These are phyloP conservation scores for Xerocomus nothofagi DNA, from an alignment of 1,284 basidiomycete genomes.

Conservation along the genomic window DNA sequence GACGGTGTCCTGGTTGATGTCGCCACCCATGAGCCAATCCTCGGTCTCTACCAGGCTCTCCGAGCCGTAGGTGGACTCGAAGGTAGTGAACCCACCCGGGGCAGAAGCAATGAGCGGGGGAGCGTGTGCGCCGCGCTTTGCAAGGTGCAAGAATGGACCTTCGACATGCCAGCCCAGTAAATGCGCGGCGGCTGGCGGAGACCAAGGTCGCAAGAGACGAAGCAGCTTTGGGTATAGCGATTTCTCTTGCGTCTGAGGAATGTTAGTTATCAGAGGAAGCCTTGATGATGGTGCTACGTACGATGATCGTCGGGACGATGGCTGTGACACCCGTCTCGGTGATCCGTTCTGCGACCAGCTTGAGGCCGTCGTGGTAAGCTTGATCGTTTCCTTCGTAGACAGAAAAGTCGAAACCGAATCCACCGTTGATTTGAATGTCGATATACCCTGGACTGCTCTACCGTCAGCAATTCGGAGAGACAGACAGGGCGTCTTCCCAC, in stretches of 20 bases:
- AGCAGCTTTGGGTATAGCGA: conserved; percentile 69
- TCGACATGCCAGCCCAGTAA: conserved; percentile 88
- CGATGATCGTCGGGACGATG: conserved; percentile 81
- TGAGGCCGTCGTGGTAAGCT: conserved; percentile 67
- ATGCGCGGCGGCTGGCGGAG: conserved; percentile 60
- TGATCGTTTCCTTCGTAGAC: conserved; percentile 71
- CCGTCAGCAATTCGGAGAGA: conserved; percentile 12
- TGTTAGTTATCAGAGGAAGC: neutral
- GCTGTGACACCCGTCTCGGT: conserved; percentile 88
- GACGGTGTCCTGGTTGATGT: conserved; percentile 36
- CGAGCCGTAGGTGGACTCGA: conserved; percentile 74
- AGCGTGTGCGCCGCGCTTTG: conserved; percentile 81
- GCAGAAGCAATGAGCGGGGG: conserved; percentile 69
- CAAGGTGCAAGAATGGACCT: conserved; percentile 81
- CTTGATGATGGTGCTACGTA: conserved; percentile 38
- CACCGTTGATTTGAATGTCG: conserved; percentile 85
- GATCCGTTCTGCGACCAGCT: conserved; percentile 70
- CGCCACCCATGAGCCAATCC: conserved; percentile 61
- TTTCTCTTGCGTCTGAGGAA: conserved; percentile 67
- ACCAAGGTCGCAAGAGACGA: conserved; percentile 61
- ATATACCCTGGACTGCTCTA: conserved; percentile 66
- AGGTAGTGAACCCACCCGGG: conserved; percentile 55
- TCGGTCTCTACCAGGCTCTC: conserved; percentile 60
- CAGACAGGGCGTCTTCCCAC: neutral
- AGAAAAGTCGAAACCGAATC: conserved; percentile 88